These are phyloP conservation scores for Albatrellus ellisii DNA, from an alignment of 768 basidiomycete genomes.

Conservation along the genomic window DNA sequence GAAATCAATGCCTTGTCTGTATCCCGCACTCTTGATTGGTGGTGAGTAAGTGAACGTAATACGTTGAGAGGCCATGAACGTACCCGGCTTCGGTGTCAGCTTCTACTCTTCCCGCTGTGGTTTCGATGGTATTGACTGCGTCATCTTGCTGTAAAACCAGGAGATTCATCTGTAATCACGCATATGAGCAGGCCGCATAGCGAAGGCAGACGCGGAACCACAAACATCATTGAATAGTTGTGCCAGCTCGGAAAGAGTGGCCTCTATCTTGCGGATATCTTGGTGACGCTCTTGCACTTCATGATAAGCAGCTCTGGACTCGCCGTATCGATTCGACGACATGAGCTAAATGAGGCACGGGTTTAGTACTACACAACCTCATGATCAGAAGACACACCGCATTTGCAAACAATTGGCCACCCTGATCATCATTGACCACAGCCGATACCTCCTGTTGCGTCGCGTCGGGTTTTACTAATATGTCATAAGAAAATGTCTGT, in stretches of 20 bases:
- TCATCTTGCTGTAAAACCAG: conserved; percentile 76
- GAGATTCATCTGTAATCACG: conserved; percentile 51
- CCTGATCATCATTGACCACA: conserved; percentile 72
- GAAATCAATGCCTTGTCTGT: conserved; percentile 56
- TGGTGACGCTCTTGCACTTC: conserved; percentile 86
- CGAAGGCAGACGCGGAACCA: conserved; percentile 1
- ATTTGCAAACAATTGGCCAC: conserved; percentile 77
- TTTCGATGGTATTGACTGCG: conserved; percentile 49
- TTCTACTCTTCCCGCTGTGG: conserved; percentile 47
- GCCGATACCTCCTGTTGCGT: conserved; percentile 78
- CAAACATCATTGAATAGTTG: conserved; percentile 77
- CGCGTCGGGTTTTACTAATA: conserved; percentile 81
- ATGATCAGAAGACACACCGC: conserved; percentile 35
- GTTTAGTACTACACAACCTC: background rate
- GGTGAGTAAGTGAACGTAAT: background rate
- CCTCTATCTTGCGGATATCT: conserved; percentile 76
- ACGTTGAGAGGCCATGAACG: conserved; percentile 14
- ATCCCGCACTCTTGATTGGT: conserved; percentile 34
- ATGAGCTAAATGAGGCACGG: conserved; percentile 36
- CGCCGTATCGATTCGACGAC: conserved; percentile 69
- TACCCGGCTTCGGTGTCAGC: conserved; percentile 62
- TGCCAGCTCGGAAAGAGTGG: conserved; percentile 78
- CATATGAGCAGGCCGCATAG: background rate
- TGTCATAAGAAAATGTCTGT: background rate
- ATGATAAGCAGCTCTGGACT: conserved; percentile 66